Conservation (phyloP, 164 flowering plant species). For the Stephania cephalantha region DNA sequence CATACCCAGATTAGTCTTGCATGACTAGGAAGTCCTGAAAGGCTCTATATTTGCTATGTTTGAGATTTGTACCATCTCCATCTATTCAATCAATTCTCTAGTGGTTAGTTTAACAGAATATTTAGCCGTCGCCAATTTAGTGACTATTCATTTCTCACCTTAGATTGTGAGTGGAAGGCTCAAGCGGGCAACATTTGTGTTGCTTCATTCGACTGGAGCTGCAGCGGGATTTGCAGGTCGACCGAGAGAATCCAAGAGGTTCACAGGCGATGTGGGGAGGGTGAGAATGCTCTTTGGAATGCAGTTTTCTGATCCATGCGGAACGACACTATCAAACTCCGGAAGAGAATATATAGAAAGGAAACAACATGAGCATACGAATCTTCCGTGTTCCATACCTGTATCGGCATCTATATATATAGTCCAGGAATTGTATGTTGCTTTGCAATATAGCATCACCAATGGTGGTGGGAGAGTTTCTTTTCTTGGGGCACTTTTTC, state of each 20-base stretch:
- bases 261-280: slow-evolving; percentile 9
- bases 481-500: slow-evolving; percentile 1
- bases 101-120: background rate
- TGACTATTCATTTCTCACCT: background rate
- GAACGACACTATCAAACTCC: background rate
- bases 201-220: slow-evolving; percentile 11
- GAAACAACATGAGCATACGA: background rate
- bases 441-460: background rate
- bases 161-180: slow-evolving; percentile 12
- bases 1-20: background rate
- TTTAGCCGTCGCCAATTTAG: background rate
- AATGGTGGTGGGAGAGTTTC: background rate
- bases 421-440: background rate
- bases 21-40: background rate
- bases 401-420: background rate
- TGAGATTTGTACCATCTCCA: background rate
- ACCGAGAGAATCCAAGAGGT: slow-evolving; percentile 7
- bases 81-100: background rate
- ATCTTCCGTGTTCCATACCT: background rate
- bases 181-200: slow-evolving; percentile 7
- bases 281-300: slow-evolving; percentile 9
- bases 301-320: background rate
- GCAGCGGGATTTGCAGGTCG: slow-evolving; percentile 11
- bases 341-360: background rate
- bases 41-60: background rate